Conservation (phyloP, 257 asterid species). For the Galeopsis tetrahit region DNA sequence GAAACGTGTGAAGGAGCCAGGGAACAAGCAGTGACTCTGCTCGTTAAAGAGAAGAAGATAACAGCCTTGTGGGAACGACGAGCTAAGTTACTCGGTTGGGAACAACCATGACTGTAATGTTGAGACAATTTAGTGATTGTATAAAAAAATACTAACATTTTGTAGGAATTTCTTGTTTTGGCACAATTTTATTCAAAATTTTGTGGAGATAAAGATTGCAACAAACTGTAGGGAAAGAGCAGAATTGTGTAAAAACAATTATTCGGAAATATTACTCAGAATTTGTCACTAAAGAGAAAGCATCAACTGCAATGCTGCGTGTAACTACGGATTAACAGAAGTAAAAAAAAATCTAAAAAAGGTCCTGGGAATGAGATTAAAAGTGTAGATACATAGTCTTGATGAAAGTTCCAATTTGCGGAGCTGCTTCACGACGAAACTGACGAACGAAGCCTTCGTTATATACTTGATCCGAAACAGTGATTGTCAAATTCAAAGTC, state of each 20-base stretch:
- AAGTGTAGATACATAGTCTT: slow-evolving; percentile 49
- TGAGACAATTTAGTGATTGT: background rate
- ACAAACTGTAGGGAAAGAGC: background rate
- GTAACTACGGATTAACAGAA: slow-evolving; percentile 6
- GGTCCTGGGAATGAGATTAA: slow-evolving; percentile 29
- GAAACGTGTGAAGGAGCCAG: slow-evolving; percentile 91
- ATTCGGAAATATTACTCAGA: slow-evolving; percentile 29
- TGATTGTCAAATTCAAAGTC: slow-evolving; percentile 59
- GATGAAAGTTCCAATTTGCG: slow-evolving; percentile 27
- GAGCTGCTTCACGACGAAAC: slow-evolving; percentile 27
- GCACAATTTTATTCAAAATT: background rate
- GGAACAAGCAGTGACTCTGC: slow-evolving; percentile 68
- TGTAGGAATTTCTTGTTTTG: slow-evolving; percentile 3
- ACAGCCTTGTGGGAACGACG: slow-evolving; percentile 75
- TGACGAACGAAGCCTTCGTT: slow-evolving; percentile 22
- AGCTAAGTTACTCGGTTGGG: slow-evolving; percentile 84
- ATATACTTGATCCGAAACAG: slow-evolving; percentile 54
- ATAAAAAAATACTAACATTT: slow-evolving; percentile 4
- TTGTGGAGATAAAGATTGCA: background rate
- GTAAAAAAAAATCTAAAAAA: slow-evolving; percentile 19
- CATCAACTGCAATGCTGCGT: slow-evolving; percentile 30
- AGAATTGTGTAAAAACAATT: background rate
- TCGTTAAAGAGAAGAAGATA: slow-evolving; percentile 67
- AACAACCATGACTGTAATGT: background rate
- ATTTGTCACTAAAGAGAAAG: slow-evolving; percentile 29